Conservation (phyloP, 768 basidiomycete species). For the Trametes punicea region DNA sequence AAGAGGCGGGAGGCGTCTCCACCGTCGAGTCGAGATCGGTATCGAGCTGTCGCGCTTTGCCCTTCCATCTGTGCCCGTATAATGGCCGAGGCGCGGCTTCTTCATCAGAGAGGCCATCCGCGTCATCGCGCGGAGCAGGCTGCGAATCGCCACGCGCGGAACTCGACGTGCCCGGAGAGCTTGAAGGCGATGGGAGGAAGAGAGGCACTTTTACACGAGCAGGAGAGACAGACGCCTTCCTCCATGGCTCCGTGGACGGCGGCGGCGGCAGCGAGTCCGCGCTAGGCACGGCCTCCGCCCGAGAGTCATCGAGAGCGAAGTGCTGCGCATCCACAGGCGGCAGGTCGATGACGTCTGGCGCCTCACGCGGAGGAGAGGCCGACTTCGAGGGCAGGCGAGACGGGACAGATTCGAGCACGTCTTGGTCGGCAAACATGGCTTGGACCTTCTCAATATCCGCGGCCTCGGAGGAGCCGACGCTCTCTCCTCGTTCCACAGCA, state of each 20-base stretch:
- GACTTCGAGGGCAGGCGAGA: slow-evolving; percentile 8
- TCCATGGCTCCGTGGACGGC: neutral
- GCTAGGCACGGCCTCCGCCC: neutral
- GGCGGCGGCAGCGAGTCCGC: neutral
- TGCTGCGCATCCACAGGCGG: neutral
- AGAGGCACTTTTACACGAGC: slow-evolving; percentile 9
- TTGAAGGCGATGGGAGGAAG: slow-evolving; percentile 24
- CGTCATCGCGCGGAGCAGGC: neutral
- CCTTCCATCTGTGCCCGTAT: slow-evolving; percentile 13
- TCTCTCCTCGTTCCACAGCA: neutral
- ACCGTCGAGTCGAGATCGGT: neutral
- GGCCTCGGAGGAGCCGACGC: slow-evolving; percentile 1
- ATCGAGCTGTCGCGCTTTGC: neutral
- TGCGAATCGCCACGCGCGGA: neutral
- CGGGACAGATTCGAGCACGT: neutral
- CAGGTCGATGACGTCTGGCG: neutral
- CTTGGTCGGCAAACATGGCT: neutral
- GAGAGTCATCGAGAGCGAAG: neutral
- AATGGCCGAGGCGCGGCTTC: neutral
- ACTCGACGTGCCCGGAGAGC: slow-evolving; percentile 2
- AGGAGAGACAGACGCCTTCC: neutral
- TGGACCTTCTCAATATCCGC: slow-evolving; percentile 5
- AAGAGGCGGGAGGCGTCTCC: neutral
- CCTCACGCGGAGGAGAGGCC: neutral
- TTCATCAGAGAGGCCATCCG: neutral